Base-by-base conservation (phyloP, 352 stramenopile genomes). In the Phytophthora agathidicida region DNA sequence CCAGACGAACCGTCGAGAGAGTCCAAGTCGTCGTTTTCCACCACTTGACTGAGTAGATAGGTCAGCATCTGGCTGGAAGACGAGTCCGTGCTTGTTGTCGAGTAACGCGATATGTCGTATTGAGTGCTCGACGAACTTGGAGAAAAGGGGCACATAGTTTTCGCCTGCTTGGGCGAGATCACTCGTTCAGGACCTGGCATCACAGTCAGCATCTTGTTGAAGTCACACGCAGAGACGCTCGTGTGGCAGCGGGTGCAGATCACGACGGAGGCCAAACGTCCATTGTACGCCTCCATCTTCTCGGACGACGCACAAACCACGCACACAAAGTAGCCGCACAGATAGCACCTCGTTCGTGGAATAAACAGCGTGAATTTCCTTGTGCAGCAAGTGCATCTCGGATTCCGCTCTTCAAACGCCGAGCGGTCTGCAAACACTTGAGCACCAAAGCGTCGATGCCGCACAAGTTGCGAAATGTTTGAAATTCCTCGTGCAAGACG, bases 241-340 rank as follows among this genome's bases (percentile, higher is more conserved):
- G 60, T 46, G 5, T 48, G 26, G 19, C 67, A 76, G 4, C 67
- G 62, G 23, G 26, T 52, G 37, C 67, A 76, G 6, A 70, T 49
- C 9, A 60, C 44, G 31, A 69, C 67, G 2, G 62, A 60, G 3
- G 56, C 53, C 7, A 72, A 23, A 11, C 47, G 54, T 7, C 67
- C 67, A n/a, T 69, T 76, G 49, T 54, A 43, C 7, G 58, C 70
- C 57, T 76, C 67, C 42, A 76, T 65, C 8, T 62, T 49, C 33
- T 76, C 67, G 0, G 36, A 46, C 0, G 43, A 54, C n/a, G 41
- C 35, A 26, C 67, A 76, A 1, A 28, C 22, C 7, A 67, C 41
- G 38, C 67, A 76, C 3, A 76, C 57, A 26, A 64, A 62, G 36
- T 64, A 76, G 16, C 62, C 61, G 22, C 67, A 76, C 24, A 76